Evolutionary conservation across 2,329 filamentous ascomycete genomes (phyloP).

Genomic region (Venturia asperata): DNA sequence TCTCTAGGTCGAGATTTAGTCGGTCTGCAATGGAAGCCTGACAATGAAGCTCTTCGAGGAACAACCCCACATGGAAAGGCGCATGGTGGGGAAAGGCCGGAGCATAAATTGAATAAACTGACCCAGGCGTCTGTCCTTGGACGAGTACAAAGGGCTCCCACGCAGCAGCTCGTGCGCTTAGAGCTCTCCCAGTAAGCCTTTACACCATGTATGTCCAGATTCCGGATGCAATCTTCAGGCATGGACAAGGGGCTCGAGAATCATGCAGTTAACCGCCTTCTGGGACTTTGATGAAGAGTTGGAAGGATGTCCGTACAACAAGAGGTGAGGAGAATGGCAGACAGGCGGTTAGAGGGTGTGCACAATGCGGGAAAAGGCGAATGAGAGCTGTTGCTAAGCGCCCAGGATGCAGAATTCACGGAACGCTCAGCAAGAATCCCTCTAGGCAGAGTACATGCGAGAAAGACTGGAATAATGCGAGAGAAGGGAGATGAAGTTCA

Average conservation of each 20-base stretch:
- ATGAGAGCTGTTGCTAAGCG: slow-evolving; percentile 7
- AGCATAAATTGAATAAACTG: slow-evolving; percentile 16
- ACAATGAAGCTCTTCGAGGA: slow-evolving; percentile 6
- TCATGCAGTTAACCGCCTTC: slow-evolving; percentile 38
- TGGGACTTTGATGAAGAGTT: slow-evolving; percentile 24
- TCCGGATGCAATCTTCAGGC: slow-evolving; percentile 34
- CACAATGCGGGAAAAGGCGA: slow-evolving; percentile 8
- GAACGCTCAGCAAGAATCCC: slow-evolving; percentile 8
- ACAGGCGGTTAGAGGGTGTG: slow-evolving; percentile 13
- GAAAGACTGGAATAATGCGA: not conserved
- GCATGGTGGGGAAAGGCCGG: slow-evolving; percentile 16
- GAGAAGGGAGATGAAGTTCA: not conserved
- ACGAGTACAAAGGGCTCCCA: slow-evolving; percentile 14
- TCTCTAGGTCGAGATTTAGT: not conserved
- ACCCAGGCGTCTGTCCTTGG: slow-evolving; percentile 15
- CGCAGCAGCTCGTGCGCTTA: slow-evolving; percentile 19
- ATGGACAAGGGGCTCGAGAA: slow-evolving; percentile 29
- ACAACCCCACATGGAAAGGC: slow-evolving; percentile 16
- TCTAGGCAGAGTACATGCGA: not conserved
- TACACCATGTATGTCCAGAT: slow-evolving; percentile 33
- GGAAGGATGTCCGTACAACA: slow-evolving; percentile 26
- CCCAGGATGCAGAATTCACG: slow-evolving; percentile 11
- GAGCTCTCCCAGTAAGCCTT: slow-evolving; percentile 8
- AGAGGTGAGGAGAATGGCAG: slow-evolving; percentile 16
- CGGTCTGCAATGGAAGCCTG: not conserved